These are phyloP conservation scores for Trichoderma hamatum DNA, from an alignment of 2,329 filamentous ascomycete species.

Conservation along the genomic window DNA sequence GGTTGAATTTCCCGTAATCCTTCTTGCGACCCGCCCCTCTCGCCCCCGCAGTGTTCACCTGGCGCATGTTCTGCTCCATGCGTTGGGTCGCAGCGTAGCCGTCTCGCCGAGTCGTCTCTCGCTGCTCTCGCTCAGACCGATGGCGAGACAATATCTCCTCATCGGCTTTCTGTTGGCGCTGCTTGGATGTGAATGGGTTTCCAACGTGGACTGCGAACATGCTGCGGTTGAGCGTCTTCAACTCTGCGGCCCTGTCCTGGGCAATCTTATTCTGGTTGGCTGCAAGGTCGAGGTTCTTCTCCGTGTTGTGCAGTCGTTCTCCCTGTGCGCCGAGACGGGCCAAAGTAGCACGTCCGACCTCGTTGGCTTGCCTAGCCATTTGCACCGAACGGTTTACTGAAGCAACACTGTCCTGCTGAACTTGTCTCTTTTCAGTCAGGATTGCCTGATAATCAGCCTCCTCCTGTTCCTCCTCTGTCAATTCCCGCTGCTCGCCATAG, in stretches of 20 bases:
- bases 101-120: constrained; percentile 62
- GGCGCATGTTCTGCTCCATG: constrained; percentile 55
- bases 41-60: constrained; percentile 40
- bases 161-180: constrained; percentile 66
- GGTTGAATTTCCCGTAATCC: constrained; percentile 67
- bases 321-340: constrained; percentile 76
- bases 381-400: constrained; percentile 46
- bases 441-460: constrained; percentile 68
- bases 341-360: constrained; percentile 70
- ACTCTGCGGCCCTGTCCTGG: constrained; percentile 77
- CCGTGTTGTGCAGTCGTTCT: constrained; percentile 79
- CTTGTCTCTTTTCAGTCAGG: constrained; percentile 59
- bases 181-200: constrained; percentile 75
- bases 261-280: constrained; percentile 75
- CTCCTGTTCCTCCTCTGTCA: constrained; percentile 82
- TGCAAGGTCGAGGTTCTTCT: constrained; percentile 80
- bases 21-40: constrained; percentile 43
- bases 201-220: constrained; percentile 86
- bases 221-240: constrained; percentile 83
- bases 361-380: constrained; percentile 49
- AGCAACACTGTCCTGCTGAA: constrained; percentile 72
- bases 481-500: constrained; percentile 70
- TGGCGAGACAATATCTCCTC: constrained; percentile 70
- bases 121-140: constrained; percentile 65
- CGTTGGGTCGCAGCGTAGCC: constrained; percentile 56